phyloP scores from a whole-genome alignment of 805 yeast species.

The Zygoascus bituminiphila region DNA sequence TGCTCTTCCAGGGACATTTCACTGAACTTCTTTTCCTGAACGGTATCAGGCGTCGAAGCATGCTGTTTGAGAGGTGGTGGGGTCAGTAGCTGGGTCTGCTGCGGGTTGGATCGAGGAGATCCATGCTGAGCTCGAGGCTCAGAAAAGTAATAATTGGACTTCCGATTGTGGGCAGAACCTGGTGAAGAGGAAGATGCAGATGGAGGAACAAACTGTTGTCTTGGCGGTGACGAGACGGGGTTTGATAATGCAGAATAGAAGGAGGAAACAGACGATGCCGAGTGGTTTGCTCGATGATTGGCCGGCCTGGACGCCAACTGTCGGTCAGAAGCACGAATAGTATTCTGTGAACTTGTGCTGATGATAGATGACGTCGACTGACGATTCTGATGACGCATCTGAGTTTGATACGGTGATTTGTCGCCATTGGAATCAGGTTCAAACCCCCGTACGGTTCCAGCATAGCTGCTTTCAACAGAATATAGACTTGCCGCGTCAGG shows the following conservation, averaged over 20 bases:
- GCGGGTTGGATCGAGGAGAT: not conserved
- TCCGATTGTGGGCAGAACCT: not conserved
- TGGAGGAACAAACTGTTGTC: constrained; percentile 7
- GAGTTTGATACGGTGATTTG: not conserved
- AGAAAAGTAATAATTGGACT: not conserved
- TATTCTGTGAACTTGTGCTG: not conserved
- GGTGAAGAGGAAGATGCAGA: not conserved
- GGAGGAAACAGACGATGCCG: not conserved
- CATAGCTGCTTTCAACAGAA: not conserved
- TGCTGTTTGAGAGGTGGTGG: not conserved
- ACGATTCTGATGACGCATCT: not conserved
- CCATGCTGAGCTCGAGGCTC: not conserved
- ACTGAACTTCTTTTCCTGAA: constrained; percentile 11
- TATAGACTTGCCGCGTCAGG: not conserved
- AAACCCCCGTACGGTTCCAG: not conserved
- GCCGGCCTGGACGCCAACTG: not conserved
- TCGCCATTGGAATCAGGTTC: not conserved
- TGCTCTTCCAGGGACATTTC: constrained; percentile 24
- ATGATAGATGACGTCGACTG: not conserved
- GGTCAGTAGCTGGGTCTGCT: not conserved
- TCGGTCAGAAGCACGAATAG: not conserved
- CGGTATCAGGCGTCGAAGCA: constrained; percentile 1
- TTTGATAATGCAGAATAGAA: not conserved
- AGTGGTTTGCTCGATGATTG: not conserved
- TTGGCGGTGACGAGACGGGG: not conserved